Base-by-base conservation (phyloP, 441 rosid species). In the California macrophylla region DNA sequence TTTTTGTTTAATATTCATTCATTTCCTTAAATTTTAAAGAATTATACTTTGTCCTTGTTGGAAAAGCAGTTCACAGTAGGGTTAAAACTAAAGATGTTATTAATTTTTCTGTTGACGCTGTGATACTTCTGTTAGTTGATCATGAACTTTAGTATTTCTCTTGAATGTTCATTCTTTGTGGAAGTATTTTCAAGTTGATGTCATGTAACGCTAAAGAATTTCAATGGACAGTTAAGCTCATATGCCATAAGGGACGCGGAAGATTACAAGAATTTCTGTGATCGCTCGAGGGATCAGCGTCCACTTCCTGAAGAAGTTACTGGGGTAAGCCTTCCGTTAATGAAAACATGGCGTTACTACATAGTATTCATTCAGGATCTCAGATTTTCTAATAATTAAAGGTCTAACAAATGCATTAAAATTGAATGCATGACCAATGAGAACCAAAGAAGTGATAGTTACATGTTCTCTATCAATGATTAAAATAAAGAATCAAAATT, bases 211-310 rank as follows among this genome's bases (percentile, higher is more conserved):
- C 58, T 50, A 18, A 50, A 50, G 58, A 56, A 23, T 56, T 62
- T 70, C 12, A 71, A 24, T 66, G 16, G 72, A 64, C 79, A 90
- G 97, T 83, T 90, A 45, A 85, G 93, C 72, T 77, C 97, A 8
- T 88, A 81, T 75, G 97, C 92, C 10, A 87, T 91, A 69, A 87
- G 97, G 80, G 97, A 93, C 70, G 88, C 85, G 30, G 97, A 89
- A 62, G 97, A 93, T 80, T 91, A 91, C 71, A 93, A 79, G 77
- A 91, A 89, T 50, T 91, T 87, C 78, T 91, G 96, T 69, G 96
- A 91, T 76, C 86, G 92, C 1, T 73, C 91, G 2, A 91, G 75
- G 80, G 93, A 88, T 64, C 97, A 91, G 77, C 89, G 93, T 4
- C 97, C 89, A 0, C 82, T 81, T 60, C 92, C 97, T 21, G 96